These are phyloP conservation scores for Zarea fungicola DNA, from an alignment of 2,329 filamentous ascomycete species.

Conservation along the genomic window DNA sequence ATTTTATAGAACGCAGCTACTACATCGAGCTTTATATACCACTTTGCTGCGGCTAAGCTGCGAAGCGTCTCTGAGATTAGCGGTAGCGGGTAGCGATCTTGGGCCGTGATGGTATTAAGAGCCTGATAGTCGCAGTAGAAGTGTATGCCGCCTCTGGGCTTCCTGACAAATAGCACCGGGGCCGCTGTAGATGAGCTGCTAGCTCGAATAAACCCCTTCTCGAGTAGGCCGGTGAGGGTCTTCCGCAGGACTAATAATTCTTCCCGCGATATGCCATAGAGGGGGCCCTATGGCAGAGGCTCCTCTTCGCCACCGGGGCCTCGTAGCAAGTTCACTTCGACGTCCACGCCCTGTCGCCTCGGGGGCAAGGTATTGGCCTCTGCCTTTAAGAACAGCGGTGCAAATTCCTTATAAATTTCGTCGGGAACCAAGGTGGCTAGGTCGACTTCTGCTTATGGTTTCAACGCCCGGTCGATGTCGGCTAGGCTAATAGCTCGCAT, in stretches of 20 bases:
- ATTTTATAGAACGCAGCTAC: constrained; percentile 17
- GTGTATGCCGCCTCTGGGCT: background rate
- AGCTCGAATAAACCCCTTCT: too few species aligned
- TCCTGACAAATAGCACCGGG: background rate
- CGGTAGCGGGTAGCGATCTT: background rate
- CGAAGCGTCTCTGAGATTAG: too few species aligned
- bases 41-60: background rate
- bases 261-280: background rate
- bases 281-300: background rate
- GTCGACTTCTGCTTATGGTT: too few species aligned
- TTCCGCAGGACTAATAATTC: too few species aligned
- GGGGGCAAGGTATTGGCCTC: background rate
- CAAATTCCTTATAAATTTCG: too few species aligned
- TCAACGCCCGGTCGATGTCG: too few species aligned
- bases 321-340: background rate
- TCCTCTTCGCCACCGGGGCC: background rate
- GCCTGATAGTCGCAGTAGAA: background rate
- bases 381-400: background rate
- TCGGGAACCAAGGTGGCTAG: too few species aligned
- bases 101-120: background rate
- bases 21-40: background rate
- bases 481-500: too few species aligned
- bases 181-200: too few species aligned
- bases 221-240: too few species aligned
- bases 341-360: background rate